Conservation (phyloP, 2,329 filamentous ascomycete species). For the Aspergillus flavus region DNA sequence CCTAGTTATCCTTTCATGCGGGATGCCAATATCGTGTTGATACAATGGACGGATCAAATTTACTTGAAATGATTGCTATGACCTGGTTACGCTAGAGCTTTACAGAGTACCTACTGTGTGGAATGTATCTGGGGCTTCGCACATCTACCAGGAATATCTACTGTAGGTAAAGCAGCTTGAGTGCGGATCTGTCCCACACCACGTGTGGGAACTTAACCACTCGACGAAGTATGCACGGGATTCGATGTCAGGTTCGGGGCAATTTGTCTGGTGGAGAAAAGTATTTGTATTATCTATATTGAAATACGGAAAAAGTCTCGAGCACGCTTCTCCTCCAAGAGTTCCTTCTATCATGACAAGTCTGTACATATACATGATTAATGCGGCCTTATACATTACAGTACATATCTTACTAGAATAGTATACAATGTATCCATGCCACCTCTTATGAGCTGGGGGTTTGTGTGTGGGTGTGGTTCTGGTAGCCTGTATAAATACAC, state of each 20-base stretch:
- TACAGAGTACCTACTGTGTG: not conserved
- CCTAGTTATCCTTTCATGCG: not conserved
- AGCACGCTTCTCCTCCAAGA: not conserved
- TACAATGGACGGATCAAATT: not conserved
- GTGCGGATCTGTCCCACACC: constrained; percentile 30
- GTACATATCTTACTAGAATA: not conserved
- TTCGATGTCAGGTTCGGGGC: constrained; percentile 2
- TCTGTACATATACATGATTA: not conserved
- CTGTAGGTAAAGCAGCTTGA: constrained; percentile 11
- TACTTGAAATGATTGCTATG: not conserved
- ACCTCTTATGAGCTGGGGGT: not conserved
- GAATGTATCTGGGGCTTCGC: not conserved
- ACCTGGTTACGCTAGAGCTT: not conserved
- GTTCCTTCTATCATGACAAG: not conserved
- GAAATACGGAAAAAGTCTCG: not conserved
- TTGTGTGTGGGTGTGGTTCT: not conserved
- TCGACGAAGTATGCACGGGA: constrained; percentile 9
- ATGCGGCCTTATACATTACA: not conserved
- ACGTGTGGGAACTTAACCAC: constrained; percentile 35
- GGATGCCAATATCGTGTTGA: not conserved
- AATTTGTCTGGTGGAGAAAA: not conserved
- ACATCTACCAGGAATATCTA: not conserved
- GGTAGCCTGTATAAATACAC: not conserved
- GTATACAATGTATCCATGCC: not conserved
- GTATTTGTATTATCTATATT: not conserved